These are phyloP conservation scores for Lipomyces oligophaga DNA, from an alignment of 805 yeast genomes.

Conservation along the genomic window DNA sequence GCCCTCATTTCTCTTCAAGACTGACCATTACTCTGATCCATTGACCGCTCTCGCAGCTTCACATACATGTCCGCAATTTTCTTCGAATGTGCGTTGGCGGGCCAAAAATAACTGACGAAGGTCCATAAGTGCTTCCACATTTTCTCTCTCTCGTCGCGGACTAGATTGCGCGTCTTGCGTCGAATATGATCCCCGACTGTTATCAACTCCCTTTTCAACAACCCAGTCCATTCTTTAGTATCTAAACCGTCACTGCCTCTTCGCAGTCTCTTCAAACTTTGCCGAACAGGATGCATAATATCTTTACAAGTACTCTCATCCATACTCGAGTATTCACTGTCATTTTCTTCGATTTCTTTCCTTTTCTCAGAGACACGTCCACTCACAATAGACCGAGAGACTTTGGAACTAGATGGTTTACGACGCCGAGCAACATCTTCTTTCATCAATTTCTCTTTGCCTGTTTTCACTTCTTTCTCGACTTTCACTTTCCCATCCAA, in stretches of 20 bases:
- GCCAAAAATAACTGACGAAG: constrained; percentile 83
- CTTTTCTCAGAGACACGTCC: not conserved
- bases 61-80: constrained; percentile 73
- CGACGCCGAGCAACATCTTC: too few relatives aligned
- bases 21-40: not conserved
- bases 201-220: constrained; percentile 63
- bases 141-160: constrained; percentile 39
- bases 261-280: constrained; percentile 61
- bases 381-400: too few relatives aligned
- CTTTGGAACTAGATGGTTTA: too few relatives aligned
- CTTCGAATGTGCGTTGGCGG: constrained; percentile 63
- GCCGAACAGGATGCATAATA: constrained; percentile 60
- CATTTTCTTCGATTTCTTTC: not conserved
- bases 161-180: constrained; percentile 36
- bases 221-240: constrained; percentile 71
- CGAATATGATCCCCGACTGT: constrained; percentile 70
- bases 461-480: not conserved
- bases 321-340: constrained; percentile 68
- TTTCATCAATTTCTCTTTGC: not conserved
- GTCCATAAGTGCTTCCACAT: constrained; percentile 72
- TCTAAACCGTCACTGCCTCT: constrained; percentile 71
- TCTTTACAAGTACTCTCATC: constrained; percentile 67
- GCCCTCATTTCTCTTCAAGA: not conserved
- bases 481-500: constrained; percentile 1
- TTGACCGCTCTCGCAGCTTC: constrained; percentile 20